phyloP scores from a whole-genome alignment of 169 alveolate genomes.

The Eimeria falciformis region DNA sequence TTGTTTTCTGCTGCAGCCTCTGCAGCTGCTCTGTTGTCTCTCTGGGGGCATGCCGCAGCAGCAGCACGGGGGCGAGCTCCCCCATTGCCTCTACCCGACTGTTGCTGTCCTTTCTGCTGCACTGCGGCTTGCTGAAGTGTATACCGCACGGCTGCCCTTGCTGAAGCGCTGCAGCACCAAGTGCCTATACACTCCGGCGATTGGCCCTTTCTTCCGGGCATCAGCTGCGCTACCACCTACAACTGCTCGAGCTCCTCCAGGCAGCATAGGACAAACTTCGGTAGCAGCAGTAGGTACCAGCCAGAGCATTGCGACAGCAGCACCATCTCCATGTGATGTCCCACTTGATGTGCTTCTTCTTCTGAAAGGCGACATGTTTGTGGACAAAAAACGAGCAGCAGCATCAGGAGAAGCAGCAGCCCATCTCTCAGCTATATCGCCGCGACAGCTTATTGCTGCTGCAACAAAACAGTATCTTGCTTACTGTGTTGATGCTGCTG shows the following conservation, averaged over 20 bases:
- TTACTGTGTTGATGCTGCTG: background rate
- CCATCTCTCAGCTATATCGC: background rate
- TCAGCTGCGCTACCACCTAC: background rate
- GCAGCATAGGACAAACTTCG: background rate
- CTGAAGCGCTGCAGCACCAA: background rate
- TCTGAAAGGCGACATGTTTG: background rate
- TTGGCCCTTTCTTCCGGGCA: background rate
- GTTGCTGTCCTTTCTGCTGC: conserved; percentile 13
- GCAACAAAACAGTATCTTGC: background rate
- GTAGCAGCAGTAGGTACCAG: background rate
- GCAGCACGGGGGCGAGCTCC: background rate
- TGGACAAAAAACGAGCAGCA: background rate
- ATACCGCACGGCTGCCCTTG: background rate
- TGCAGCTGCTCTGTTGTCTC: background rate
- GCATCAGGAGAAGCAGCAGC: background rate
- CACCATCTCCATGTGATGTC: background rate
- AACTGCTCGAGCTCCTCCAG: background rate
- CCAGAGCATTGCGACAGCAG: background rate
- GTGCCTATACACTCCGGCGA: background rate
- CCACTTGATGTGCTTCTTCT: background rate
- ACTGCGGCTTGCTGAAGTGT: conserved; percentile 27
- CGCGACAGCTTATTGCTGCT: background rate
- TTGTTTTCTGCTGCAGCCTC: background rate
- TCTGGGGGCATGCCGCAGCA: background rate
- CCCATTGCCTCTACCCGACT: background rate